A percentile compares a stretch with the other conserved stretches of the same genome.
These are phyloP conservation scores for Clarkia xantiana DNA, from an alignment of 345 rosid genomes.

Conservation along the genomic window DNA sequence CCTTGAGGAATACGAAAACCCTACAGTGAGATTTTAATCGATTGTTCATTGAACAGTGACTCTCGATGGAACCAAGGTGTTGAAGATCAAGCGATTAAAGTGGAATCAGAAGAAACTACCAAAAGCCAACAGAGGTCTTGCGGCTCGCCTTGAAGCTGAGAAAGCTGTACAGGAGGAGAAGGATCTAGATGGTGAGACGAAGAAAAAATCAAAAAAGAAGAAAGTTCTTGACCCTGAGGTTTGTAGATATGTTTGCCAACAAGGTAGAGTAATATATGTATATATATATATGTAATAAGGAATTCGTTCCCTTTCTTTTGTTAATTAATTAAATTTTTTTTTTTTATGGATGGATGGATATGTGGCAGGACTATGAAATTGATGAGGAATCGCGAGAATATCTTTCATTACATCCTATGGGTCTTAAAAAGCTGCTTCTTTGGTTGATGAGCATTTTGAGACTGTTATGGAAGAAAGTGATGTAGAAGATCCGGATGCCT, in stretches of 20 bases:
- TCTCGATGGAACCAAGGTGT: no score
- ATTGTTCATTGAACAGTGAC: no score
- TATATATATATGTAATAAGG: no score
- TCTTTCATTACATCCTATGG: conserved; percentile 62
- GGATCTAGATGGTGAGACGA: conserved; percentile 31
- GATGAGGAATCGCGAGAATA: conserved; percentile 54
- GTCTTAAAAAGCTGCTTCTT: conserved; percentile 42
- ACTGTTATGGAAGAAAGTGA: conserved; percentile 37
- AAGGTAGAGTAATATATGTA: conserved; percentile 33
- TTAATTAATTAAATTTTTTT: no score
- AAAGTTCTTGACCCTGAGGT: conserved; percentile 40
- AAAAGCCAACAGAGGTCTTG: conserved; percentile 62
- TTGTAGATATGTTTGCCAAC: conserved; percentile 34
- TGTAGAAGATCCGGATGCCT: conserved; percentile 46
- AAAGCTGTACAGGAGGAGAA: conserved; percentile 39
- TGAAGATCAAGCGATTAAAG: no score
- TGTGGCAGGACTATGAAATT: conserved; percentile 60
- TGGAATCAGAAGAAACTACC: conserved; percentile 61
- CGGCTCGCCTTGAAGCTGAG: conserved; percentile 41
- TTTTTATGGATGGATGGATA: not conserved
- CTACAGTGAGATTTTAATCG: no score
- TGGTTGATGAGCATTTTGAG: conserved; percentile 78
- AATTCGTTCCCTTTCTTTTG: conserved; percentile 7
- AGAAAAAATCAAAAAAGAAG: conserved; percentile 64
- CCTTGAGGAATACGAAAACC: conserved; percentile 27